phyloP scores from a whole-genome alignment of 2,329 filamentous ascomycete genomes.

The Trichoderma atroviride region DNA sequence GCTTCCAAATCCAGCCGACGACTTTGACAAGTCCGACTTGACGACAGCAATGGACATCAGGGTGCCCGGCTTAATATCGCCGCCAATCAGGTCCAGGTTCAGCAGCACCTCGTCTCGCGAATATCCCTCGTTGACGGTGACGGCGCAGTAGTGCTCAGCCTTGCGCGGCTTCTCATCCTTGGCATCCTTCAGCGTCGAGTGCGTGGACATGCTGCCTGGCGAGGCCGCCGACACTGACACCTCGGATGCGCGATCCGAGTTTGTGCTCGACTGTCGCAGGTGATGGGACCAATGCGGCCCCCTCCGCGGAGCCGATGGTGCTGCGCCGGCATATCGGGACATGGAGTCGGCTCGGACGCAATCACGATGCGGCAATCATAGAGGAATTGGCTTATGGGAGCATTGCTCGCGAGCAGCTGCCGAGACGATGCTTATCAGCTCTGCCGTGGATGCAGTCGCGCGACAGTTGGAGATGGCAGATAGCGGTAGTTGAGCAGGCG shows the following conservation, averaged over 20 bases:
- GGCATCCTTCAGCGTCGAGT: constrained; percentile 49
- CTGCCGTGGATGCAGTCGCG: constrained; percentile 10
- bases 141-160: constrained; percentile 53
- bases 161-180: constrained; percentile 40
- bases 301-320: constrained; percentile 49
- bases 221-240: constrained; percentile 49
- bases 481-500: constrained; percentile 13
- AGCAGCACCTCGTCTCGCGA: constrained; percentile 78
- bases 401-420: constrained; percentile 24
- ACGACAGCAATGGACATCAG: constrained; percentile 73
- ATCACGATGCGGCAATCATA: constrained; percentile 27
- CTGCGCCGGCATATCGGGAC: constrained; percentile 46
- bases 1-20: constrained; percentile 36
- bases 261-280: constrained; percentile 56
- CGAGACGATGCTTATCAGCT: background rate
- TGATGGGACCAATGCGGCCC: constrained; percentile 57
- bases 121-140: constrained; percentile 71
- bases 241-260: constrained; percentile 47
- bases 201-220: constrained; percentile 53
- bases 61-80: constrained; percentile 64
- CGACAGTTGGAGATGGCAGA: background rate
- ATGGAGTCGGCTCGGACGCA: constrained; percentile 35
- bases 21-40: constrained; percentile 52
- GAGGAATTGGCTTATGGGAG: constrained; percentile 6
- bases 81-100: constrained; percentile 71